Base-by-base conservation (phyloP, 345 rosid genomes). In the Sonneratia alba region DNA sequence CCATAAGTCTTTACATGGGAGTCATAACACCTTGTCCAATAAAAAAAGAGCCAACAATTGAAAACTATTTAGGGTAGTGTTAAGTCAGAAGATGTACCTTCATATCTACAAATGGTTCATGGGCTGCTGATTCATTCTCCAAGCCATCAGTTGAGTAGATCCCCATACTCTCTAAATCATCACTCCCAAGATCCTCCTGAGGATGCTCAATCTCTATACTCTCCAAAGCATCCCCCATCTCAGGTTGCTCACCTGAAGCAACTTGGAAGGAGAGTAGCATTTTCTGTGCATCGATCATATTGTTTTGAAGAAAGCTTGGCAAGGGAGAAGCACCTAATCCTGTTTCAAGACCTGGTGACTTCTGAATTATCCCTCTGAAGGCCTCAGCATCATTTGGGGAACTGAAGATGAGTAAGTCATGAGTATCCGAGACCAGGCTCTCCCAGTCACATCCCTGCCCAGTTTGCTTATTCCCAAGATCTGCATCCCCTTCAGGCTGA, bases 311-410 rank as follows among this genome's bases (percentile, higher is more conserved):
- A 69, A 79, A 71, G 62, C 18, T 78, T 36, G 83, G 68, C 69
- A 70, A 68, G 71, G 79, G 77, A 74, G 88, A 82, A 71, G 86
- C 51, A 67, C 82, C 77, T 62, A 74, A 78, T 56, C 84, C 83
- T 70, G 75, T 64, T 42, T 37, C 81, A 7, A 78, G 78, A 67
- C 85, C 87, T 47, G 86, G 69, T 22, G 90, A 82, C 75, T 84
- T 87, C 75, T 89, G 89, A 49, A 85, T 78, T 13, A 88, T 71
- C 69, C 86, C 90, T 79, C 79, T 76, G 81, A 88, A 87, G 73
- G 86, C 87, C 75, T 84, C 92, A 0, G 97, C 78, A 72, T 81
- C 96, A 70, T 86, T 80, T 2, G 90, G 93, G 70, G 95, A 89
- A 48, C 85, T 87, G 73, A 92, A 95, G n/a, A 90, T 84, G 36